These are phyloP conservation scores for Phycomyces nitens DNA, from an alignment of 192 early-diverging fungal species.

Conservation along the genomic window DNA sequence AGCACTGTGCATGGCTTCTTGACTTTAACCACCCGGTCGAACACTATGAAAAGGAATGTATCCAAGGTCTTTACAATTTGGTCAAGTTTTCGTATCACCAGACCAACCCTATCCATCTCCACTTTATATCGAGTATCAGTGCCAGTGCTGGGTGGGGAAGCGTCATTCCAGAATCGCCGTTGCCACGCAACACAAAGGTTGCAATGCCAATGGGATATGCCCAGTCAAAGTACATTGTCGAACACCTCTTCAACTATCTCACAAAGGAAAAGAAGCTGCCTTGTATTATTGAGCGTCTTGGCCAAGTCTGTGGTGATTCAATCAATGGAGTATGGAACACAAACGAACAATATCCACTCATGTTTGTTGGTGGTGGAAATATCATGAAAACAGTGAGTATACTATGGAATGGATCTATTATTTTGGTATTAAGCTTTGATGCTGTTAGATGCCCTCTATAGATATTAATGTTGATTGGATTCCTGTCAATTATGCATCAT, in stretches of 20 bases:
- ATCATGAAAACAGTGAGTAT: constrained; percentile 24
- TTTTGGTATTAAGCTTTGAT: neutral
- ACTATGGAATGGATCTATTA: neutral
- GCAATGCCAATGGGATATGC: constrained; percentile 33
- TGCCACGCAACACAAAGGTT: constrained; percentile 22
- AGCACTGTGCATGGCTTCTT: constrained; percentile 32
- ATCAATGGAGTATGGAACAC: constrained; percentile 29
- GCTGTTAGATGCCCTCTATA: constrained; percentile 24
- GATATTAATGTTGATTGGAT: constrained; percentile 26
- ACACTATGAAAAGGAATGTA: constrained; percentile 28
- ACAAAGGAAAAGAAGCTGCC: constrained; percentile 24
- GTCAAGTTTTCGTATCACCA: constrained; percentile 21
- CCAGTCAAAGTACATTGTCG: constrained; percentile 31
- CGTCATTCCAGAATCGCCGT: constrained; percentile 3
- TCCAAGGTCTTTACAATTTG: constrained; percentile 25
- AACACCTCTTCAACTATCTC: constrained; percentile 20
- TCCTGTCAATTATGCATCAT: constrained; percentile 21
- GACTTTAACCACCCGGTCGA: constrained; percentile 34
- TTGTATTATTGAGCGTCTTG: constrained; percentile 25
- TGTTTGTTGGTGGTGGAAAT: constrained; percentile 15
- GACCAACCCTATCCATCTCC: constrained; percentile 20
- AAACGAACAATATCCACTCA: constrained; percentile 20
- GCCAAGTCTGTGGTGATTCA: constrained; percentile 32
- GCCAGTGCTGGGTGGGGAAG: constrained; percentile 13
- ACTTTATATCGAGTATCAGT: constrained; percentile 31